phyloP scores from a whole-genome alignment of 2,329 filamentous ascomycete species.

The Dothiorella sarmentorum region DNA sequence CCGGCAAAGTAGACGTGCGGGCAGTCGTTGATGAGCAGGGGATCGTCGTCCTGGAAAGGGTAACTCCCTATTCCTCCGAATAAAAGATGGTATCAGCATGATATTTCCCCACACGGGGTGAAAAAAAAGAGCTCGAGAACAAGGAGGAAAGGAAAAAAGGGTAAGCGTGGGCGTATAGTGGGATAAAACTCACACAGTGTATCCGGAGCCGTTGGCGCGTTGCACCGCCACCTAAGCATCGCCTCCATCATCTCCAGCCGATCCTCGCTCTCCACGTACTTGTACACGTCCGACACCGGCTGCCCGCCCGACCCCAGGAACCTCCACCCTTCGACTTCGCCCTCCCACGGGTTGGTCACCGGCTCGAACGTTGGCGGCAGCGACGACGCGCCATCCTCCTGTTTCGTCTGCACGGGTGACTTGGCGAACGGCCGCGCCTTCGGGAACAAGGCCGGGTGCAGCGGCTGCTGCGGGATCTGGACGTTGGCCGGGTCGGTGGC shows the following conservation, averaged over 20 bases:
- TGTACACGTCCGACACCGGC: slow-evolving; percentile 89
- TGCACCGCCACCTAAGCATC: slow-evolving; percentile 87
- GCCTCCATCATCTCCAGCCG: slow-evolving; percentile 88
- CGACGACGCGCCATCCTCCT: slow-evolving; percentile 36
- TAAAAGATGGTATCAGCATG: too few relatives aligned
- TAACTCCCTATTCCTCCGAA: slow-evolving; percentile 80
- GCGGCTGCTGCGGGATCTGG: slow-evolving; percentile 85
- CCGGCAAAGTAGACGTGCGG: slow-evolving; percentile 91
- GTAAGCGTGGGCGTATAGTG: slow-evolving; percentile 13
- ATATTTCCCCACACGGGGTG: too few relatives aligned
- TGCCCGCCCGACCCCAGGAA: slow-evolving; percentile 85
- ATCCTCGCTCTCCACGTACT: slow-evolving; percentile 65
- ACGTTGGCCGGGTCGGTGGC: slow-evolving; percentile 82
- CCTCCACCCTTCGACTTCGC: slow-evolving; percentile 84
- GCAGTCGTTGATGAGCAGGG: slow-evolving; percentile 78
- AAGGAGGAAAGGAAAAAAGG: background rate
- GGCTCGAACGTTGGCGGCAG: slow-evolving; percentile 75
- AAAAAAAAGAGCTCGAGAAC: slow-evolving; percentile 13
- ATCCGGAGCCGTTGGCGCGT: slow-evolving; percentile 91
- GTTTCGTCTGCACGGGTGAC: slow-evolving; percentile 35
- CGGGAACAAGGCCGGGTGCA: slow-evolving; percentile 90
- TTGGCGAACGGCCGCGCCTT: slow-evolving; percentile 65
- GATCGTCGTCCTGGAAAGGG: slow-evolving; percentile 90
- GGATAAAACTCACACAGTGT: slow-evolving; percentile 71
- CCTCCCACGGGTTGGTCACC: slow-evolving; percentile 91